Base-by-base conservation (phyloP, 2,329 filamentous ascomycete genomes). In the Ceratocystis cubensis region DNA sequence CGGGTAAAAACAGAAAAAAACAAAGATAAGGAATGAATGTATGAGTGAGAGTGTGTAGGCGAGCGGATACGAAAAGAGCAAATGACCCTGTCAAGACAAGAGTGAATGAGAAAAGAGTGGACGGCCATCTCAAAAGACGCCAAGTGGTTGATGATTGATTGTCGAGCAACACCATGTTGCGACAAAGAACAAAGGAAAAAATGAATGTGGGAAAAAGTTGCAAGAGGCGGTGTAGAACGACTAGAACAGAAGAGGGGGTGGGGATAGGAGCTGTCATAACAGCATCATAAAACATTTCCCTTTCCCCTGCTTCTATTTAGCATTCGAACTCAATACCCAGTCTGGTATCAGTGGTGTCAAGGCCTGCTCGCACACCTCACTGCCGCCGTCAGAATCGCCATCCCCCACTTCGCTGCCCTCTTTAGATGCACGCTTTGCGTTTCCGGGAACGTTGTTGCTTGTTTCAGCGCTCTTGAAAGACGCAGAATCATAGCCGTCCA, bases 321-420 rank as follows among this genome's bases (percentile, higher is more conserved):
- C 74, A n/a, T 81, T 80, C 0, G 81, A 79, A 67, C 78, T 80
- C 66, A 86, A 73, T 45, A 85, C 79, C 79, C 82, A 86, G 5
- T 84, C 82, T 0, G 84, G 84, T 50, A 86, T 83, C 1, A 83
- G 83, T 10, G 84, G 82, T 8, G 82, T 84, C 75, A 85, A 78
- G 48, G 77, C 78, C 61, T 79, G 75, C 70, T 80, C 79, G 10
- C 64, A 66, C 28, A 63, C 61, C 44, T 68, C 64, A 45, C 67
- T 65, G 30, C 63, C 50, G n/a, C 50, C 53, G 5, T 65, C 64
- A 17, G 37, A 61, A 5, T 61, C 64, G 41, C 44, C 13, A 48
- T 65, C 56, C 8, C 53, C 67, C 65, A 61, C 66, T 66, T 68
- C 71, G 66, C 64, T 30, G 69, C 70, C 1, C 69, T 70, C 46